phyloP scores from a whole-genome alignment of 495 filamentous ascomycete species.

The Neurospora sp. region DNA sequence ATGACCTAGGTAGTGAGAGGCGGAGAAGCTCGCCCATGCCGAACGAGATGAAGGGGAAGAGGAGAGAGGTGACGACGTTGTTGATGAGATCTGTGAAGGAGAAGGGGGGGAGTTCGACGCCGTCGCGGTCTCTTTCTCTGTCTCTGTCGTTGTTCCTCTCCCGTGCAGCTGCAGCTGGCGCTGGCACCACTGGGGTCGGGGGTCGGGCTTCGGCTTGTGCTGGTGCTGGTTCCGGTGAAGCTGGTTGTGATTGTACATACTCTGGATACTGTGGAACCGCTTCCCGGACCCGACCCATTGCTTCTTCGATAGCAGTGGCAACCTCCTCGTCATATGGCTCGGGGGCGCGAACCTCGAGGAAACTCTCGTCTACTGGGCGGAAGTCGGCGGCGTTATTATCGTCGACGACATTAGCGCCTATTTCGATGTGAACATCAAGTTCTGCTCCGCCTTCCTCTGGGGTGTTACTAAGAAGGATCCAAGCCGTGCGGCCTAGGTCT shows the following conservation, averaged over 20 bases:
- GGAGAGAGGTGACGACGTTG: constrained; percentile 28
- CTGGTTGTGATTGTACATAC: neutral
- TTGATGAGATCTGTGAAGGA: constrained; percentile 17
- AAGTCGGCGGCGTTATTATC: constrained; percentile 7
- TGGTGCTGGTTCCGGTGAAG: neutral
- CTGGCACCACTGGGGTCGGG: neutral
- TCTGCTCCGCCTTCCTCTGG: constrained; percentile 26
- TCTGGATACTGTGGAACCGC: neutral
- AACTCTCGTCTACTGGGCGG: neutral
- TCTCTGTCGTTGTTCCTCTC: constrained; percentile 2
- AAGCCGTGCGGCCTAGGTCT: constrained; percentile 6
- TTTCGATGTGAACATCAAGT: constrained; percentile 21
- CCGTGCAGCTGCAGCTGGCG: neutral
- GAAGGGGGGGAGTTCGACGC: constrained; percentile 9
- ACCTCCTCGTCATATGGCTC: neutral
- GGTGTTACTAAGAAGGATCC: neutral
- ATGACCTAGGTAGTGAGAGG: constrained; percentile 48
- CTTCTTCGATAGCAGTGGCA: neutral
- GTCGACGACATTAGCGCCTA: neutral
- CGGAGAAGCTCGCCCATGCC: constrained; percentile 60
- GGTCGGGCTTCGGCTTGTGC: neutral
- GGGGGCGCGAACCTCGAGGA: neutral
- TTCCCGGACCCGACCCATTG: neutral
- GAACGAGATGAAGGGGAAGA: constrained; percentile 32
- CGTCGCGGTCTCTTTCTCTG: constrained; percentile 4